phyloP scores from a whole-genome alignment of 2,329 filamentous ascomycete species.

The Ascochyta clinopodiicola region DNA sequence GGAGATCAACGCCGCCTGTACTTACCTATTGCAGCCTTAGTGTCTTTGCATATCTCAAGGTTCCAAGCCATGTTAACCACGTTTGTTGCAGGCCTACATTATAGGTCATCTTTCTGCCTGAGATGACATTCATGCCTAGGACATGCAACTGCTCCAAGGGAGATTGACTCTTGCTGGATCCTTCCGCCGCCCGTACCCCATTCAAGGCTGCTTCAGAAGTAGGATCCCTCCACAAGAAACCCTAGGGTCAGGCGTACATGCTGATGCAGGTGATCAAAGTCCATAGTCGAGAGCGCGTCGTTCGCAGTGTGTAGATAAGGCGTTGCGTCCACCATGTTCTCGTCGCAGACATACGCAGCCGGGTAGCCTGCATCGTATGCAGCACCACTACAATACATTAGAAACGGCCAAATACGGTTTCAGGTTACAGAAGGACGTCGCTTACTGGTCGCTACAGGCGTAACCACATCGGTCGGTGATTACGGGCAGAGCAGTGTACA shows the following conservation, averaged over 20 bases:
- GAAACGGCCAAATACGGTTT: background rate
- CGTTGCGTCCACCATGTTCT: slow-evolving; percentile 65
- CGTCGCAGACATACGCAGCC: slow-evolving; percentile 75
- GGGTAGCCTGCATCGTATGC: slow-evolving; percentile 75
- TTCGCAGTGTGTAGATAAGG: slow-evolving; percentile 71
- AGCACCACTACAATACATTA: slow-evolving; percentile 54
- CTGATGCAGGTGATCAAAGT: slow-evolving; percentile 87
- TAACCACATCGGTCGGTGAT: slow-evolving; percentile 87
- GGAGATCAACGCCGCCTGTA: slow-evolving; percentile 5
- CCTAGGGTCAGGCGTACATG: slow-evolving; percentile 82
- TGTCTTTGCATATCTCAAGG: background rate
- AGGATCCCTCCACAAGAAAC: slow-evolving; percentile 80
- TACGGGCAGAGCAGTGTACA: slow-evolving; percentile 60
- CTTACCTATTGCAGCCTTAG: slow-evolving; percentile 14
- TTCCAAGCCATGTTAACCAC: background rate
- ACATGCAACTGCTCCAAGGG: background rate
- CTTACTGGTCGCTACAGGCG: slow-evolving; percentile 71
- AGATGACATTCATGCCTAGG: background rate
- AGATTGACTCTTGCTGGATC: background rate
- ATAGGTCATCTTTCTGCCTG: background rate
- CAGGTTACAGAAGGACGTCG: slow-evolving; percentile 44
- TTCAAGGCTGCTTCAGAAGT: slow-evolving; percentile 53
- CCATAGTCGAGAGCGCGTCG: slow-evolving; percentile 71
- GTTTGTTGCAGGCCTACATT: background rate
- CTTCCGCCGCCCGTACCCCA: background rate